Base-by-base conservation (phyloP, 495 filamentous ascomycete genomes). In the Podospora pseudoanserina region DNA sequence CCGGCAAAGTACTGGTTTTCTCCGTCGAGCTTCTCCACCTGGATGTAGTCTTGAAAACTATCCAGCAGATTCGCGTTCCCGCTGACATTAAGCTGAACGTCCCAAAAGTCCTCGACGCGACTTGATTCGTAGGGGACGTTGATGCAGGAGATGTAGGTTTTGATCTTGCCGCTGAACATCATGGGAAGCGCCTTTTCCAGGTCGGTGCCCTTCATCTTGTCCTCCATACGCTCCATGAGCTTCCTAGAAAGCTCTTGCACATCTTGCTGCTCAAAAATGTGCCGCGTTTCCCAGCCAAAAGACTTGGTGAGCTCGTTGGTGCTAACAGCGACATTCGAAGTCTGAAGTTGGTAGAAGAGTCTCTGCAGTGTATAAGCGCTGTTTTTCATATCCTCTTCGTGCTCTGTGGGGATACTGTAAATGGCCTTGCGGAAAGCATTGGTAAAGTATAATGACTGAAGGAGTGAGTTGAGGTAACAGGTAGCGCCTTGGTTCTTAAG, bases 201-300 rank as follows among this genome's bases (percentile, higher is more conserved):
- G 60, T 90, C 87, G 11, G 95, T 99, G 60, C 93, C 94, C 79
- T 98, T 99, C 95, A 99, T 99, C 75, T 90, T 92, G 74, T 93
- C 88, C 75, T 98, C 95, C 80, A 99, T 87, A 59, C 90, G 88
- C 77, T 99, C 95, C 90, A 99, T 98, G 34, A 99, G 83, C 76
- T 97, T 97, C 56, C 95, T 86, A 19, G 93, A 97, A 19, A 99
- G 82, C 76, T 99, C 95, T 75, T 99, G 95, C 7, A 99, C 95
- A 79, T 99, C 95, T 81, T 99, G 95, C 76, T 99, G 95, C 76
- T 97, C 96, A 78, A 99, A 99, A 39, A 97, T 97, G 76, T 99
- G 94, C 69, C 91, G 88, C 0, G 93, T 94, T 72, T 99, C 94
- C 95, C 95, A 99, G 32, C 95, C 95, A 79, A 99, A 99, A 0